Percentiles rank a stretch among this genome's conserved stretches.
Evolutionary conservation across 1,139 yeast species (phyloP).

Genomic region (Pneumocystis jirovecii): DNA sequence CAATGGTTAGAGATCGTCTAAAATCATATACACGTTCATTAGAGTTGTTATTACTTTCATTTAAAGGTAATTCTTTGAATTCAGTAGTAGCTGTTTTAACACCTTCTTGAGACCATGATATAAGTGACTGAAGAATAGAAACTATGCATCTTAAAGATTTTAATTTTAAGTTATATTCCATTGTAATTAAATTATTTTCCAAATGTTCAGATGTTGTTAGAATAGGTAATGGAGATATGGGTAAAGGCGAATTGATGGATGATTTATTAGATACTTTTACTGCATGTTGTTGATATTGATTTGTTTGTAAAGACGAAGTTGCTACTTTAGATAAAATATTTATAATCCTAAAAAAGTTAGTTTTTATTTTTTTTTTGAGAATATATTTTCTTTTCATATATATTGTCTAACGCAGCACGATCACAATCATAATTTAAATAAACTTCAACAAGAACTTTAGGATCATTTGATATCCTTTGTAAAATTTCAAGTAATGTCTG

Average conservation of each 20-base stretch:
- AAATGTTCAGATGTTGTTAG: slow-evolving; percentile 10
- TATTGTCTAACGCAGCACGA: slow-evolving; percentile 53
- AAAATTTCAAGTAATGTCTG: slow-evolving; percentile 67
- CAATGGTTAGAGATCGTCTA: neutral
- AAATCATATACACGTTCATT: slow-evolving; percentile 12
- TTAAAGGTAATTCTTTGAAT: neutral
- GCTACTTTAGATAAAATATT: slow-evolving; percentile 22
- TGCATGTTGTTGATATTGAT: slow-evolving; percentile 51
- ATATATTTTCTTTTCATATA: slow-evolving; percentile 50
- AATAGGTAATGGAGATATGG: slow-evolving; percentile 13
- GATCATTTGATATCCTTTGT: slow-evolving; percentile 71
- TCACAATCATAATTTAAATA: slow-evolving; percentile 94
- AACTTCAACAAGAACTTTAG: slow-evolving; percentile 78
- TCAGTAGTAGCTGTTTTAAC: slow-evolving; percentile 23
- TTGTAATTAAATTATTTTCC: slow-evolving; percentile 30
- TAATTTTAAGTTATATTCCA: slow-evolving; percentile 74
- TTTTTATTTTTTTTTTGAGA: slow-evolving; percentile 43
- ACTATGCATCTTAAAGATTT: slow-evolving; percentile 68
- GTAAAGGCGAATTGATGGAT: neutral
- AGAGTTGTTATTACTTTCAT: slow-evolving; percentile 7
- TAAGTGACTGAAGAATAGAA: slow-evolving; percentile 63
- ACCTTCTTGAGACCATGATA: slow-evolving; percentile 81
- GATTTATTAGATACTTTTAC: slow-evolving; percentile 38
- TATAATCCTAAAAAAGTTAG: slow-evolving; percentile 33
- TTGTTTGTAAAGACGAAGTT: slow-evolving; percentile 53